A percentile compares a stretch with the other conserved stretches of the same genome.
Conservation (phyloP, 805 yeast species). For the Suhomyces xylopsoci region DNA sequence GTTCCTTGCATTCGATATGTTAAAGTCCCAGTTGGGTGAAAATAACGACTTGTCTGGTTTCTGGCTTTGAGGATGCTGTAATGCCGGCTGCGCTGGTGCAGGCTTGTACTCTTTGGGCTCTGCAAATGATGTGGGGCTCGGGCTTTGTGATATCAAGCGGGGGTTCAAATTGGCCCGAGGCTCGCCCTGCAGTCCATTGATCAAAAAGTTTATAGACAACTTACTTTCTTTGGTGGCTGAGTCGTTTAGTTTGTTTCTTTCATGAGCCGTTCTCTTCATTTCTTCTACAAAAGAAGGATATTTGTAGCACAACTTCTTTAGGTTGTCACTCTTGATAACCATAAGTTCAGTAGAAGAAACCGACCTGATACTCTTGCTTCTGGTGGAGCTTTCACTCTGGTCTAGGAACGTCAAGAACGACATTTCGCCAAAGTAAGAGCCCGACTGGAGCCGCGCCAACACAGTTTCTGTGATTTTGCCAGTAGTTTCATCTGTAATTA, state of each 20-base stretch:
- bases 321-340: slow-evolving; percentile 53
- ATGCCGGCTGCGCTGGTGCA: background rate
- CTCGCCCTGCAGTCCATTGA: slow-evolving; percentile 9
- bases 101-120: background rate
- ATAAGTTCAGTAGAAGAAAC: slow-evolving; percentile 58
- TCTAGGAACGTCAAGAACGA: slow-evolving; percentile 54
- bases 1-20: background rate
- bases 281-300: slow-evolving; percentile 60
- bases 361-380: slow-evolving; percentile 67
- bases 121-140: background rate
- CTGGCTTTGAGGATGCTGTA: slow-evolving; percentile 12
- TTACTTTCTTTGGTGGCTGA: slow-evolving; percentile 2
- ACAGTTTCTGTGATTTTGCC: slow-evolving; percentile 31
- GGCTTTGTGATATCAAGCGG: background rate
- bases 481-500: slow-evolving; percentile 9
- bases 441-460: slow-evolving; percentile 58
- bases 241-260: slow-evolving; percentile 37
- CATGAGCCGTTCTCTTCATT: slow-evolving; percentile 58
- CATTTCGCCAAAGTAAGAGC: slow-evolving; percentile 76
- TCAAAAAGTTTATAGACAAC: slow-evolving; percentile 20
- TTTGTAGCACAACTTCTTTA: slow-evolving; percentile 52
- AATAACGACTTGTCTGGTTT: slow-evolving; percentile 10
- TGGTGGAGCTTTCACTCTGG: slow-evolving; percentile 19
- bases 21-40: slow-evolving; percentile 21
- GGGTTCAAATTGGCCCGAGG: background rate